phyloP scores from a whole-genome alignment of 2,329 filamentous ascomycete species.

The Capronia coronata region DNA sequence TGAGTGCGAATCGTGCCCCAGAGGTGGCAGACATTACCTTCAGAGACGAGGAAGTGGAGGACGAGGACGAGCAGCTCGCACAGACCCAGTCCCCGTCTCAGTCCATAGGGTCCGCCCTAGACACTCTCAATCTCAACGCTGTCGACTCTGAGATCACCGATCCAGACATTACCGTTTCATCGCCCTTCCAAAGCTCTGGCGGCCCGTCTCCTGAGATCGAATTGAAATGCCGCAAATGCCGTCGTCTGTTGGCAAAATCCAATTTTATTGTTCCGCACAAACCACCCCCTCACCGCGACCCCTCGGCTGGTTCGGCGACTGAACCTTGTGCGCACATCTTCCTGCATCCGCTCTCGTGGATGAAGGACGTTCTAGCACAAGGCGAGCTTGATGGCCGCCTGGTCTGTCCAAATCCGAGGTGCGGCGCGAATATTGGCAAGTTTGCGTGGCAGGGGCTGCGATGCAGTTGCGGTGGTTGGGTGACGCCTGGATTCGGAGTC shows the following conservation, averaged over 20 bases:
- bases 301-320: conserved; percentile 3
- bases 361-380: conserved; percentile 69
- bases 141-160: conserved; percentile 22
- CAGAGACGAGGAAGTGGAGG: conserved; percentile 46
- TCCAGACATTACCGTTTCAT: conserved; percentile 23
- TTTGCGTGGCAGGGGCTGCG: conserved; percentile 95
- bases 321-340: conserved; percentile 73
- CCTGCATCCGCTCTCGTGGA: conserved; percentile 89
- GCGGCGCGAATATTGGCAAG: conserved; percentile 75
- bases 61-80: conserved; percentile 30
- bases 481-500: conserved; percentile 83
- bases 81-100: conserved; percentile 10
- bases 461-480: conserved; percentile 85
- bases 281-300: conserved; percentile 20
- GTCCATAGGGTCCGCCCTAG: background rate
- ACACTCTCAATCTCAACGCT: conserved; percentile 4
- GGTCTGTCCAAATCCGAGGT: conserved; percentile 71
- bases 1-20: conserved; percentile 72
- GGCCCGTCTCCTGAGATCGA: conserved; percentile 39
- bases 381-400: conserved; percentile 78
- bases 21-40: conserved; percentile 71
- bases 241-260: conserved; percentile 58
- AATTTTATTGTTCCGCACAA: conserved; percentile 51
- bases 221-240: conserved; percentile 86
- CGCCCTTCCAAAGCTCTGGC: background rate